These are phyloP conservation scores for Eimeria nieschulzi DNA, from an alignment of 169 alveolate genomes.

Conservation along the genomic window DNA sequence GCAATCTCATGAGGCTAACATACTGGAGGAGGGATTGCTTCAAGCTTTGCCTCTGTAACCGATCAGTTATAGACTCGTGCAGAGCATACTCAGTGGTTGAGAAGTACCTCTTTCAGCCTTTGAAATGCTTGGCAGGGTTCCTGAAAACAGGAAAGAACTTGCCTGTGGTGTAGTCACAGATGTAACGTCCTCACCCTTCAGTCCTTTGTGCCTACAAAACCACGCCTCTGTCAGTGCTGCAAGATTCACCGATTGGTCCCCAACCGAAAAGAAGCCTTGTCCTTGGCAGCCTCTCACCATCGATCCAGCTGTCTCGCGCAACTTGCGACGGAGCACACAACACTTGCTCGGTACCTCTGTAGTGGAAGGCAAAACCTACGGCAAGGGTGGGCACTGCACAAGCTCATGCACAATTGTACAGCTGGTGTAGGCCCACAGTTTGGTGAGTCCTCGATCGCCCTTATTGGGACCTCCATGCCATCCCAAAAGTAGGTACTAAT, in stretches of 20 bases:
- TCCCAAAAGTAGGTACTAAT: constrained; percentile 81
- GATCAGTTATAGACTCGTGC: neutral
- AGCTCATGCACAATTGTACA: neutral
- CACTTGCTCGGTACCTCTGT: constrained; percentile 80
- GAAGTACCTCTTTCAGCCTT: constrained; percentile 64
- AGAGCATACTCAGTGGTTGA: neutral
- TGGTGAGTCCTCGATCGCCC: constrained; percentile 76
- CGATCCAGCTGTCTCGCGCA: constrained; percentile 83
- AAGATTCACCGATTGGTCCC: neutral
- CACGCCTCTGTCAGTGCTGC: constrained; percentile 82
- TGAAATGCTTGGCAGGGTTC: constrained; percentile 72
- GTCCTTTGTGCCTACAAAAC: constrained; percentile 82
- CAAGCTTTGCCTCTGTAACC: constrained; percentile 51
- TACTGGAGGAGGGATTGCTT: constrained; percentile 71
- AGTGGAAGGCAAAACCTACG: constrained; percentile 79
- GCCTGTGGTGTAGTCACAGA: neutral
- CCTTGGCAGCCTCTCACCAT: constrained; percentile 62
- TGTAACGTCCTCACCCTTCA: constrained; percentile 75
- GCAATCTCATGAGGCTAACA: neutral
- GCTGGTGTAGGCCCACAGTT: constrained; percentile 33
- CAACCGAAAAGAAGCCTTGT: neutral
- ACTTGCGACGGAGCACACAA: constrained; percentile 79
- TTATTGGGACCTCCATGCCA: constrained; percentile 80
- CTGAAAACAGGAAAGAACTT: neutral
- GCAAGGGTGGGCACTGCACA: constrained; percentile 16